Percentiles rank a stretch among this genome's conserved stretches.
phyloP scores from a whole-genome alignment of 179 eudicot genomes.

The Actinidia arguta region DNA sequence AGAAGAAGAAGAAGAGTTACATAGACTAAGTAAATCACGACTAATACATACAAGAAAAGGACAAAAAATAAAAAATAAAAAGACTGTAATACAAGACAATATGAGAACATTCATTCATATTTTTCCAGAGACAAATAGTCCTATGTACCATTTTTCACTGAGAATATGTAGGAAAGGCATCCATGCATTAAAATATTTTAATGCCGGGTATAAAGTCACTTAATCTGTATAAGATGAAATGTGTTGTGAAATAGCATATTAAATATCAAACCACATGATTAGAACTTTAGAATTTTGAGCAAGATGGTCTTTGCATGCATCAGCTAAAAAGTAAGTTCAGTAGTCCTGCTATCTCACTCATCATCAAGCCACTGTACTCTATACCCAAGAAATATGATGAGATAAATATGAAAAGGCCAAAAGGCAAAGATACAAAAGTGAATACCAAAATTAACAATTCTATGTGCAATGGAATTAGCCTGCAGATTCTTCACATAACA shows the following conservation, averaged over 20 bases:
- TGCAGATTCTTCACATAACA: neutral
- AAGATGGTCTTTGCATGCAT: neutral
- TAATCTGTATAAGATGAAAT: too few species aligned
- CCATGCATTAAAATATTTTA: neutral
- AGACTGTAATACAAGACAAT: neutral
- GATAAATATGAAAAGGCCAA: neutral
- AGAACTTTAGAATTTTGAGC: neutral
- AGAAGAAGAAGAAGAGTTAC: too few species aligned
- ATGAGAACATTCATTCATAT: neutral
- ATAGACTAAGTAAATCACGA: neutral
- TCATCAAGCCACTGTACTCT: neutral
- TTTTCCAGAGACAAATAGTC: too few species aligned
- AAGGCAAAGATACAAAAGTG: slow-evolving; percentile 12
- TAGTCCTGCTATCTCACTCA: neutral
- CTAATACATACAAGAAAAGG: neutral
- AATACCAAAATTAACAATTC: neutral
- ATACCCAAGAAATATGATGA: neutral
- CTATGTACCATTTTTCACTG: neutral
- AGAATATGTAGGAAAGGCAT: neutral
- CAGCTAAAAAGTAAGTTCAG: neutral
- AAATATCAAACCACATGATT: neutral
- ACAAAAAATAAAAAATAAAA: too few species aligned
- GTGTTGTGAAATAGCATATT: too few species aligned
- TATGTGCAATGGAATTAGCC: neutral
- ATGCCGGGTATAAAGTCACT: too few species aligned